Evolutionary conservation across 2,329 filamentous ascomycete genomes (phyloP), one percentile per base, ranked within the genome.

Genomic region (Calonectria honghensis): DNA sequence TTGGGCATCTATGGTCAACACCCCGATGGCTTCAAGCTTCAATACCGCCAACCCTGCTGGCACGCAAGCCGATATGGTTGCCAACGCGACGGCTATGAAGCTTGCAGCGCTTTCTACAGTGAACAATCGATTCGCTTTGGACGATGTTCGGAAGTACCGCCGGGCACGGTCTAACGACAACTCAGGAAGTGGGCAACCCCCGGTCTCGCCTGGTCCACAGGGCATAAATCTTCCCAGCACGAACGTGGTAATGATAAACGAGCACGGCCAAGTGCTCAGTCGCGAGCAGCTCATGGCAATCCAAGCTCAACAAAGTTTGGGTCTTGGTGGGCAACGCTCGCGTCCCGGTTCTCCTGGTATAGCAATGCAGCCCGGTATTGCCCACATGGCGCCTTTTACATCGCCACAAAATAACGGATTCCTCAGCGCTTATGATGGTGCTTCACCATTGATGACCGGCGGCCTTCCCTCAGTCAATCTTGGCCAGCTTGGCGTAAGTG

Each of bases 1-100:
- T 88, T 99, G 97, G 97, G 97, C 97, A 31, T 98, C 97, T 11
- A 98, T 98, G 94, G 93, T 97, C 77, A 98, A 98, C 87, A 99
- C 97, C 2, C 97, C 97, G 2, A 97, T 98, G 94, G 95, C 96
- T 6, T 88, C 95, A 51, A 96, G 93, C 78, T 99, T 98, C 85
- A 93, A 90, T 77, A 86, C 89, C 20, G 80, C 78, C 69, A 84
- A 90, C 78, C 86, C 86, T 50, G 87, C 88, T 51, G 89, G 88
- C 61, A 93, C 91, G 71, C 96, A 98, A 84, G 96, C 96, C 20
- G 97, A 99, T 82, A 98, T 98, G 96, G 94, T 99, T 73, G 97
- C 97, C 73, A 99, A 98, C 83, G 97, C 97, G 32, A 98, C 97
- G 20, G 97, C 97, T 29, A 99, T 99, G 97, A 99, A 99, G 85